Evolutionary conservation across 2,329 filamentous ascomycete species (phyloP), one percentile per base, ranked within the genome.

Genomic region (Aspergillus tanneri): DNA sequence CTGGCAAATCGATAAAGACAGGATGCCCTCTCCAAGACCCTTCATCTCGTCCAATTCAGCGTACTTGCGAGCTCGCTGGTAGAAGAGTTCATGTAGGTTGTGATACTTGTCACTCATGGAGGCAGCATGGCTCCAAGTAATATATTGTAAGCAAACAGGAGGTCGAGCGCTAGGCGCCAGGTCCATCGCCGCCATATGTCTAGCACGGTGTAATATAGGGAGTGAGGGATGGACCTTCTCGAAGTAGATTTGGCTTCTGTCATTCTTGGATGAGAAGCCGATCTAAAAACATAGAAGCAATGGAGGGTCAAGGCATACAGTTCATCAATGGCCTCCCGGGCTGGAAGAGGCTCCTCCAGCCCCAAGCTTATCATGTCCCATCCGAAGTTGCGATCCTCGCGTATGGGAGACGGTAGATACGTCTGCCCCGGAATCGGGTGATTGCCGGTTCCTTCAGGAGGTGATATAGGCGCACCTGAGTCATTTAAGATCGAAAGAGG

Each of bases 81-180:
- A 99, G 67, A 97, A 96, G 53, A 95, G 83, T 45, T 91, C 87
- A 63, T 90, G 90, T 11, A 96, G 71, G 45, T 83, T 81, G 25
- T 80, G 76, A 66, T 88, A 96, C 64, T 90, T 93, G 49, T 96
- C 90, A 3, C 83, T 84, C 35, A 91, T 81, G 4, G 88, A 86
- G 53, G 90, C 91, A n/a, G 92, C 90, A 61, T 90, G 74, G n/a
- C 86, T 88, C 92, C 92, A 97, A 78, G 97, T 95, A 46, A 88
- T 90, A 71, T 99, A 99, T 58, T 93, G 84, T 41, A 99, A 73
- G 56, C 87, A 90, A 23, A 96, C 84, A 0, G 92, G 90, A 2
- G 93, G 92, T 21, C 92, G 83, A 74, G 90, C 85, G 53, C 84
- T 84, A 14, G 90, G 90, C n/a, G 89, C 83, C 70, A 96, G 77